phyloP scores from a whole-genome alignment of 768 basidiomycete species.

The Cystobasidium onofrii region DNA sequence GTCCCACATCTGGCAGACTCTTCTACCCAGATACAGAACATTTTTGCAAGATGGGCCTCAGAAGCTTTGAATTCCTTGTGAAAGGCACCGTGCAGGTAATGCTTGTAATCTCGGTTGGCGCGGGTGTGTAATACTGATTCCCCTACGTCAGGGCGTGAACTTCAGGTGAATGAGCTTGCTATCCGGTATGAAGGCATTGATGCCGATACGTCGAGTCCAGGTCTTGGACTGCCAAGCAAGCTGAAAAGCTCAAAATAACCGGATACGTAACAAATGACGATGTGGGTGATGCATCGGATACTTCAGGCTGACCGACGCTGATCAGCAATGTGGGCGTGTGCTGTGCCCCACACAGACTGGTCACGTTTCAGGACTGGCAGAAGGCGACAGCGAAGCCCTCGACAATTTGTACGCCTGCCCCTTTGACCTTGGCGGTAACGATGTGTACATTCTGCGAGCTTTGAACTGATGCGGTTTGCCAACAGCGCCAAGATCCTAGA shows the following conservation, averaged over 20 bases:
- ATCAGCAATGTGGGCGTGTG: not conserved
- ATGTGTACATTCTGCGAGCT: too few relatives aligned
- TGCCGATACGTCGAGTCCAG: not conserved
- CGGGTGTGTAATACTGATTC: not conserved
- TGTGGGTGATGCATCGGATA: not conserved
- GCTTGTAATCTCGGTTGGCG: not conserved
- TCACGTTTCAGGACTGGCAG: not conserved
- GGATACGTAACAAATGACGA: not conserved
- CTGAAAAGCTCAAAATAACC: not conserved
- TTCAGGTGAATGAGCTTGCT: not conserved
- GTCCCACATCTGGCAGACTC: too few relatives aligned
- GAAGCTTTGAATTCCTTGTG: not conserved
- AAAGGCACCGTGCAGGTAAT: not conserved
- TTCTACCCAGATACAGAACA: too few relatives aligned
- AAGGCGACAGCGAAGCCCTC: not conserved
- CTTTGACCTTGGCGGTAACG: too few relatives aligned
- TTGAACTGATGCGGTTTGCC: not conserved
- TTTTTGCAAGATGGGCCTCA: conserved; percentile 15
- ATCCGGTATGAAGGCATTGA: not conserved
- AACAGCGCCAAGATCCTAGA: not conserved
- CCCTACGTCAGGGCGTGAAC: not conserved
- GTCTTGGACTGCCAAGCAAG: conserved; percentile 4
- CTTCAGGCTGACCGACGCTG: not conserved
- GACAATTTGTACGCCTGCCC: not conserved
- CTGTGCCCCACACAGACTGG: not conserved